Conservation (phyloP, 1,284 basidiomycete genomes). For the Ceratobasidium sp. region DNA sequence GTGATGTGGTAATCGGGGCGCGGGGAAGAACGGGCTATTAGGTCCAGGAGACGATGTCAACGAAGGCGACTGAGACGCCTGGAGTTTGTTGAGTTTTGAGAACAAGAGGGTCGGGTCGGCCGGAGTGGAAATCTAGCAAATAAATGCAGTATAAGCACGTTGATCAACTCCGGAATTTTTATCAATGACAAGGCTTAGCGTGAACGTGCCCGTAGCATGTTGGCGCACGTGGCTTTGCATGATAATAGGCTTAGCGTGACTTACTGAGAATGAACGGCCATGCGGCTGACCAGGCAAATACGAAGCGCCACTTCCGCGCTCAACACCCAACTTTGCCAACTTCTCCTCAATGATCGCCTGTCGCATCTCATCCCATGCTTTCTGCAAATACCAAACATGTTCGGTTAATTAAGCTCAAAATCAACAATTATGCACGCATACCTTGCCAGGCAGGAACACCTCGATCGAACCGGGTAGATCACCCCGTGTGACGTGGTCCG, state of each 20-base stretch:
- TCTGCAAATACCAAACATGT: conserved; percentile 56
- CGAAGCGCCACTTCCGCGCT: conserved; percentile 60
- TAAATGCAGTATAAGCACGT: conserved; percentile 10
- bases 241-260: conserved; percentile 52
- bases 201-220: conserved; percentile 12
- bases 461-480: conserved; percentile 72
- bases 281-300: conserved; percentile 63
- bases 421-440: conserved; percentile 54
- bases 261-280: conserved; percentile 79
- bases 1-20: conserved; percentile 37
- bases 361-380: conserved; percentile 75
- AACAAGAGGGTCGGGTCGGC: conserved; percentile 80
- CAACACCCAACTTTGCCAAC: conserved; percentile 78
- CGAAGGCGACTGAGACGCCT: conserved; percentile 67
- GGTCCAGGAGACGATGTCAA: conserved; percentile 26
- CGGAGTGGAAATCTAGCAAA: conserved; percentile 79
- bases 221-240: conserved; percentile 6
- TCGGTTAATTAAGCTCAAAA: conserved; percentile 4
- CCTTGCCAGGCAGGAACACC: conserved; percentile 84
- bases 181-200: neutral
- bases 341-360: conserved; percentile 79
- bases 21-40: conserved; percentile 41
- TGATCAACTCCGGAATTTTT: conserved; percentile 8
- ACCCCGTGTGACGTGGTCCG: conserved; percentile 65
- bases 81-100: conserved; percentile 83